Evolutionary conservation across 1,139 yeast genomes (phyloP), one percentile per base, ranked within the genome.

Genomic region (Meyerozyma guilliermondii): DNA sequence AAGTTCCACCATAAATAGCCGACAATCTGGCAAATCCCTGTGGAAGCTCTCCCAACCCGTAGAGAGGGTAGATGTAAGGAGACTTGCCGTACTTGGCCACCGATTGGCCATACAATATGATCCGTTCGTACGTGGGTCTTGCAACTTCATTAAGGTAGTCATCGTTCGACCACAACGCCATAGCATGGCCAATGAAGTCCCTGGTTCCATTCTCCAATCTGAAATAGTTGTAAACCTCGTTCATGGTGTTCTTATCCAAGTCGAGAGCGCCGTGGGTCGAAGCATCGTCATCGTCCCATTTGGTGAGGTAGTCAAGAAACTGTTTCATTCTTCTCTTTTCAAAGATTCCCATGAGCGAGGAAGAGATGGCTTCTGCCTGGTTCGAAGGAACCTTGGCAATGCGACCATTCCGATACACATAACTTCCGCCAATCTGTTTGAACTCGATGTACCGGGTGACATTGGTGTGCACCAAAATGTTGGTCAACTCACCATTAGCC

Each of bases 1-100:
- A 92, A 28, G 98, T 92, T 58, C 99, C 98, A 51, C 99, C 99
- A 58, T 92, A 91, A 52, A 92, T 92, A 35, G 98, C 98, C 37
- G 96, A 84, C 52, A 92, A 79, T 62, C 99, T 80, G 14, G 98
- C 97, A 71, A 92, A 92, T 11, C 98, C 98, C 67, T 92, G 99
- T 16, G 99, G 99, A 48, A 92, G 76, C 65, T 92, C 99, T 40
- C 99, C 98, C 47, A 94, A 76, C 9, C 99, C 99, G 61, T 92
- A 92, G 57, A 92, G 73, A 40, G 99, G 99, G 62, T 92, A 92
- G 50, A 92, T 79, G 64, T 92, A 92, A 9, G 98, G 98, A 9
- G 97, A 87, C 65, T 91, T 92, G 45, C 98, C 98, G 63, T 87
- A 92, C 55, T 92, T 82, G 38, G 96, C 94, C 45, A 94, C 95